Evolutionary conservation across 495 filamentous ascomycete genomes (phyloP), one percentile per base, ranked within the genome.

Genomic region (Lasiosphaeria hispida): DNA sequence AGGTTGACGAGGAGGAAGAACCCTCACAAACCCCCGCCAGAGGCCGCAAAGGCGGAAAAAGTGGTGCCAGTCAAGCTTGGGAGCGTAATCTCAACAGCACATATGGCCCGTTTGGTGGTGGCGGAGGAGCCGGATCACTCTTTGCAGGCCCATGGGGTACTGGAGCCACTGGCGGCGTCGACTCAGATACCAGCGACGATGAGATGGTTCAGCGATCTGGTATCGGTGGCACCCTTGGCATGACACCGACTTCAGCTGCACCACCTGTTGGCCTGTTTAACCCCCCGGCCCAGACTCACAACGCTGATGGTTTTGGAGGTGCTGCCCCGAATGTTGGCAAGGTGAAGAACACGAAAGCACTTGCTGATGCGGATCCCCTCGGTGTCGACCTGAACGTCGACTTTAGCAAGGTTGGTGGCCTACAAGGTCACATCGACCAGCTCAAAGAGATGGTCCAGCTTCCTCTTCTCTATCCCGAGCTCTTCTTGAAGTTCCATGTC

Each of bases 391-490:
- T 90, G 67, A 90, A 81, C 66, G 89, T 98, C 53, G 91, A 90
- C 57, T 98, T 98, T 69, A 91, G 87, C 62, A 88, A 88, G 48
- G 91, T 98, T 58, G 94, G 94, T 63, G 94, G 94, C 10, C 69
- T 97, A 55, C 84, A 96, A 63, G 86, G 89, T 34, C 92, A 96
- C 63, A 96, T 98, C 60, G 87, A 96, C 63, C 90, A 96, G 71
- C 79, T 98, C 50, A 97, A 97, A 72, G 94, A 98, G 72, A 98
- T 98, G 94, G 92, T 97, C 14, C 85, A 90, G 45, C 79, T 98
- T 61, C 94, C 94, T 7, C 75, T 98, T 15, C 80, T 97, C 8
- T 98, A 98, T 65, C 94, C 94, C 0, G 94, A 98, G 68, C 82
- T 97, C n/a, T 97, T 97, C 73, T 79, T 83, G 58, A 86, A 85